Evolutionary conservation across 2,329 filamentous ascomycete genomes (phyloP), one percentile per base, ranked within the genome.

Genomic region (Aureobasidium vineae): DNA sequence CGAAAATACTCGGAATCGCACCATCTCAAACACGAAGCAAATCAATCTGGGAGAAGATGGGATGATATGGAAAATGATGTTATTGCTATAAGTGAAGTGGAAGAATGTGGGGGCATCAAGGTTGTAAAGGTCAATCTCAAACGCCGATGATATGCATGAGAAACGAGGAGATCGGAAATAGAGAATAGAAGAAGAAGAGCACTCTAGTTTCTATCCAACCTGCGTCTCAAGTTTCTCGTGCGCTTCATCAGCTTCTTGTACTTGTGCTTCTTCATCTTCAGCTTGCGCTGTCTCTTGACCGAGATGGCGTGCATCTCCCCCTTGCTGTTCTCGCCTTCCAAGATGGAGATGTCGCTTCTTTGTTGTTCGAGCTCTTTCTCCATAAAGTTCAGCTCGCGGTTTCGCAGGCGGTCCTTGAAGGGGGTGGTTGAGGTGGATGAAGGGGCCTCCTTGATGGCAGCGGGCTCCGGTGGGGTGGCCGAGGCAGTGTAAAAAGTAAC

Each of bases 201-300:
- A 26, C 43, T 52, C 45, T 63, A 67, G 52, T 63, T 64, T 65
- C 70, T 71, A 60, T 78, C 91, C 74, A 95, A 83, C 82, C 93
- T 96, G 76, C 92, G 88, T 76, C 94, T 89, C 82, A 92, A 79
- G 77, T 91, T 94, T 77, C 94, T 87, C 75, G 94, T 97, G 79
- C 88, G 86, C 84, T 90, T 91, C 90, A 97, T 92, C 72, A 98
- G 83, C 87, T 99, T 99, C 92, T 97, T 98, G 81, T 97, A 97
- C 88, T 99, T 99, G 86, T 98, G 94, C 87, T 98, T 99, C 90
- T 99, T 99, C 93, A 99, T 99, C 87, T 92, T 97, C 75, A 97
- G 82, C 82, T 95, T 96, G 76, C 92, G 85, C 80, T 96, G 92
- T 78, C 95, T 86, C 84, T 89, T 92, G 72, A 97, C 94, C 75